A percentile compares a stretch with the other conserved stretches of the same genome.
Conservation (phyloP, 176 grass and related monocot species). For the Triticum turgidum region DNA sequence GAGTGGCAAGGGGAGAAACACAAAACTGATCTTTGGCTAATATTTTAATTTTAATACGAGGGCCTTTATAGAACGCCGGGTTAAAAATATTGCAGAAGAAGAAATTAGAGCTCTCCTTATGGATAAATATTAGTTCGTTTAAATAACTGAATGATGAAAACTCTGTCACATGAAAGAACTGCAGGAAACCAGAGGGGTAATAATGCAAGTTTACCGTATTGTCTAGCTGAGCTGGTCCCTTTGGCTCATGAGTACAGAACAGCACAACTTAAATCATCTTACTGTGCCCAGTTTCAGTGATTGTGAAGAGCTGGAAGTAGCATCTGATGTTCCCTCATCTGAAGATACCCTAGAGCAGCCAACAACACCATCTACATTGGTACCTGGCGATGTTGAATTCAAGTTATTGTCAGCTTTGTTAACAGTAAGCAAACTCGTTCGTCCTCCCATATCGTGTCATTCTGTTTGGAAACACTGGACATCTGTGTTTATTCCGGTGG, state of each 20-base stretch:
- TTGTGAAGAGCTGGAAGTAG: constrained; percentile 52
- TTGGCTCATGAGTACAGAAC: background rate
- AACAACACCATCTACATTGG: background rate
- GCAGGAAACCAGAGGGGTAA: background rate
- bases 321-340: constrained; percentile 37
- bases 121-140: background rate
- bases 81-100: background rate
- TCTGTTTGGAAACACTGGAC: background rate
- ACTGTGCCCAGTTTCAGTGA: constrained; percentile 36
- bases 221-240: background rate
- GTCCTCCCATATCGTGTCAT: background rate
- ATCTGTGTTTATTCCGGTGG: background rate
- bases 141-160: background rate
- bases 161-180: background rate
- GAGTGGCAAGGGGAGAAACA: background rate
- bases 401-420: constrained; percentile 27
- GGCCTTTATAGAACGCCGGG: background rate
- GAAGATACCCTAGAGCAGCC: constrained; percentile 39
- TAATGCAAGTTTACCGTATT: background rate
- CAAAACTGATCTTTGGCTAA: background rate
- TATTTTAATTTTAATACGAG: background rate
- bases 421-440: constrained; percentile 20
- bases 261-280: background rate
- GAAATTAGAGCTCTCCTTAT: background rate
- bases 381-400: constrained; percentile 16